These are phyloP conservation scores for Fusarium clavum DNA, from an alignment of 2,329 filamentous ascomycete genomes.

Conservation along the genomic window DNA sequence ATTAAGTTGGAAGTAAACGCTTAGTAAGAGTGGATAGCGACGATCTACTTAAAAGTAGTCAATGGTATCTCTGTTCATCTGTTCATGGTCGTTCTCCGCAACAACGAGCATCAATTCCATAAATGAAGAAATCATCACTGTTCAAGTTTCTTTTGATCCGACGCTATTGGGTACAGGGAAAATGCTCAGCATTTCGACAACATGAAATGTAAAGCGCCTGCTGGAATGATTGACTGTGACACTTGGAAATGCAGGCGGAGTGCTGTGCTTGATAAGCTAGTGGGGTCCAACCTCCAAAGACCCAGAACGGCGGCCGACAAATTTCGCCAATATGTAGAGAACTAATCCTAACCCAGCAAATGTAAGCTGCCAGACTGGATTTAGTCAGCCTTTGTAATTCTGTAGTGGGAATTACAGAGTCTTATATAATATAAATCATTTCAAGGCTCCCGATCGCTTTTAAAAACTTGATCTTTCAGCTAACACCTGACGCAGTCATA, in stretches of 20 bases:
- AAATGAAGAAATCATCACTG: too few relatives aligned
- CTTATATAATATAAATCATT: background rate
- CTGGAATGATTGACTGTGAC: too few relatives aligned
- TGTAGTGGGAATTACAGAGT: background rate
- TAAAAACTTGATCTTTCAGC: background rate
- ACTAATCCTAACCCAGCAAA: background rate
- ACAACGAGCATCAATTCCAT: background rate
- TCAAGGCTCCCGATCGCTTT: rapidly evolving
- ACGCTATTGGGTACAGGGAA: rapidly evolving
- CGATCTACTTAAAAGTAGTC: rapidly evolving
- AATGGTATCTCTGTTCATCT: background rate
- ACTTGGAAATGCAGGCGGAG: too few relatives aligned
- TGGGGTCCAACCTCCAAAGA: background rate
- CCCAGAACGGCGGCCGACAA: background rate
- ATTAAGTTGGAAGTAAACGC: too few relatives aligned
- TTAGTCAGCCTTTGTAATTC: background rate
- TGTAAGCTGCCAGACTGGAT: rapidly evolving
- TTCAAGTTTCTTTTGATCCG: too few relatives aligned
- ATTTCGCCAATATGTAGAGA: background rate
- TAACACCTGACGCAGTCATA: too few relatives aligned
- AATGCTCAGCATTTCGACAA: too few relatives aligned
- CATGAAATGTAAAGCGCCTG: rapidly evolving
- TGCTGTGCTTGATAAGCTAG: background rate
- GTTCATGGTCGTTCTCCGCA: rapidly evolving
- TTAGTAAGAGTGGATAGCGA: background rate